Base-by-base conservation (phyloP, 345 rosid species). In the Isatis tinctoria region DNA sequence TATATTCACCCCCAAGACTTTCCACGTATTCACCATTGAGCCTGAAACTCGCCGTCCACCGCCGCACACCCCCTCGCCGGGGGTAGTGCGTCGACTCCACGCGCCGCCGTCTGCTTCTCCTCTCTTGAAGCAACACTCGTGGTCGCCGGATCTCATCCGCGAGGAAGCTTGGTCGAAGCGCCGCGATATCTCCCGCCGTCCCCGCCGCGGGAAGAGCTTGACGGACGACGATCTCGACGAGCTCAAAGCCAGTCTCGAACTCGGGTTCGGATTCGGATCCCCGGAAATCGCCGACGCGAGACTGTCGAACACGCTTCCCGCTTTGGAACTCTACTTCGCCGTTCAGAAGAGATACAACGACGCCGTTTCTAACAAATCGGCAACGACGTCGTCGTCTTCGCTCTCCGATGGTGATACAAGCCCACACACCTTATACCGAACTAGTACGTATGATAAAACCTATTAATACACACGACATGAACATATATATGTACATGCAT, bases 201-300 rank as follows among this genome's bases (percentile, higher is more conserved):
- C 71, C 12, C 74, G 79, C 70, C 76, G 85, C 2, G 87, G 87
- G 68, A 94, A 87, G 82, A 94, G 96, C 86, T 87, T 91, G 37
- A 91, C 96, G 0, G 97, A 90, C 22, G 98, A 91, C 27, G 98
- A 94, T 63, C 84, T 94, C 17, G 97, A 90, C 68, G 97, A 94
- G 72, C 98, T 94, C 52, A 94, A 91, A 77, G 98, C 86, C 0
- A 91, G 97, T 72, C 69, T 91, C 35, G 97, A 94, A 28, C 78
- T 94, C 37, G 98, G 96, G 3, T 94, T 94, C 72, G 93, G 97
- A 12, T 88, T 94, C 39, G 89, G 85, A 60, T 91, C 96, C 3
- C 89, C 95, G 0, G 85, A 88, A 57, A 36, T 43, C 32, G 82
- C 75, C 14, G 96, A 94, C 75, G 90, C 30, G 24, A 89, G 91